Conservation (phyloP, 805 yeast species). For the Metschnikowia cerradonensis region DNA sequence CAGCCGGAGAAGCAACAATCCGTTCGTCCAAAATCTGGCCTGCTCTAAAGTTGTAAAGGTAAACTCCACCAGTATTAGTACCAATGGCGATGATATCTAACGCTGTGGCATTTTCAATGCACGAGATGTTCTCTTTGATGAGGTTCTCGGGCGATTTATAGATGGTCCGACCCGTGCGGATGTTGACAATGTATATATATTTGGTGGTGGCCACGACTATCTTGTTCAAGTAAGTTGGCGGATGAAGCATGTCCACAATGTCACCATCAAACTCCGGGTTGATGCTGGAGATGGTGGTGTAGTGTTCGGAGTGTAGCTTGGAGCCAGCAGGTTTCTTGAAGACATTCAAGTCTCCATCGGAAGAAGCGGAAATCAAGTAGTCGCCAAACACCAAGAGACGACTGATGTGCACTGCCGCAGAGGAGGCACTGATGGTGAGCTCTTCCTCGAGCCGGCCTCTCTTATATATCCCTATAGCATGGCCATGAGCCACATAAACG, state of each 20-base stretch:
- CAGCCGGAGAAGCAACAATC: slow-evolving; percentile 44
- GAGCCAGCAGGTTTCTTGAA: slow-evolving; percentile 46
- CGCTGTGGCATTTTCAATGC: slow-evolving; percentile 82
- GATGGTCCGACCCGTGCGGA: slow-evolving; percentile 71
- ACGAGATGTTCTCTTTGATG: slow-evolving; percentile 53
- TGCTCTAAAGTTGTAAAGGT: slow-evolving; percentile 62
- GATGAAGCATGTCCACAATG: slow-evolving; percentile 68
- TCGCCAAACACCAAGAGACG: slow-evolving; percentile 72
- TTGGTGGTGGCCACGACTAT: slow-evolving; percentile 75
- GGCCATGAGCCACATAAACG: slow-evolving; percentile 73
- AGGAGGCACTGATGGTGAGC: slow-evolving; percentile 5
- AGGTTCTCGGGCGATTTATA: slow-evolving; percentile 48
- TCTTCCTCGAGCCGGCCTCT: slow-evolving; percentile 65
- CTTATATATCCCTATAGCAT: slow-evolving; percentile 69
- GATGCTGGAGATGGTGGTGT: slow-evolving; percentile 55
- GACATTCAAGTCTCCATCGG: slow-evolving; percentile 43
- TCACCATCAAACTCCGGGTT: slow-evolving; percentile 62
- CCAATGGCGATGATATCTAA: slow-evolving; percentile 82
- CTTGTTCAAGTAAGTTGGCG: slow-evolving; percentile 90
- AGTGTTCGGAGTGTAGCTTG: slow-evolving; percentile 57
- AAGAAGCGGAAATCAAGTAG: slow-evolving; percentile 54
- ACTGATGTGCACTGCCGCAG: slow-evolving; percentile 35
- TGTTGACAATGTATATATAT: slow-evolving; percentile 60
- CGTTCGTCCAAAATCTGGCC: slow-evolving; percentile 49
- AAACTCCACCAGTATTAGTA: slow-evolving; percentile 60